Evolutionary conservation across 1,284 basidiomycete species (phyloP).

Genomic region (Ceratobasidium sp.): DNA sequence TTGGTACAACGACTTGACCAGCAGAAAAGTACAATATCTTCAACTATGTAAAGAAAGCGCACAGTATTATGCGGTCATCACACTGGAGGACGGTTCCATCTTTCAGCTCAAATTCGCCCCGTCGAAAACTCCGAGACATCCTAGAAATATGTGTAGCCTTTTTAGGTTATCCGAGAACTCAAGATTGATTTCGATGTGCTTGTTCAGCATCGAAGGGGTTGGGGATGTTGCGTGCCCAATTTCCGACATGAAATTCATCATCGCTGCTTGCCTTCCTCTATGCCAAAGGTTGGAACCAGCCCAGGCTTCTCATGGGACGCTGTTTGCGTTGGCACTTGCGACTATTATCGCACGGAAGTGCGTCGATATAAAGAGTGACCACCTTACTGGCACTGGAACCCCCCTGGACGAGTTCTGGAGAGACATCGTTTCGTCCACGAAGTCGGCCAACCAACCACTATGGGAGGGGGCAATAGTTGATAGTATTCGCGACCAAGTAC

Average conservation of each 20-base stretch:
- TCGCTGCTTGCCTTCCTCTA: neutral
- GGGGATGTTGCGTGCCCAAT: neutral
- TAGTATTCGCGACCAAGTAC: neutral
- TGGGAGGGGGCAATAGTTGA: slow-evolving; percentile 2
- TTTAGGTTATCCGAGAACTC: neutral
- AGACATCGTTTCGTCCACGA: neutral
- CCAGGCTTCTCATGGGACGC: neutral
- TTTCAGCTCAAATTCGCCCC: neutral
- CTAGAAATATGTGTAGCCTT: neutral
- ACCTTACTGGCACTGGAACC: neutral
- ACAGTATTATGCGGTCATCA: neutral
- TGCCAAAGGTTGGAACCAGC: too few relatives aligned
- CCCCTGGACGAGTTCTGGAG: neutral
- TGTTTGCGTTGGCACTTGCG: slow-evolving; percentile 5
- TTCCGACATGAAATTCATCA: neutral
- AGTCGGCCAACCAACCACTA: neutral
- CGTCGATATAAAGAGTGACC: neutral
- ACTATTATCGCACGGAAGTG: neutral
- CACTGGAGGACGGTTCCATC: neutral
- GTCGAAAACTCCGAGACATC: neutral
- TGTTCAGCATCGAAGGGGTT: neutral
- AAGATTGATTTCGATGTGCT: neutral
- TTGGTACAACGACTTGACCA: neutral
- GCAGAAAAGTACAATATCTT: neutral
- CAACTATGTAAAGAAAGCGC: neutral